These are phyloP conservation scores for Penicillium turbatum DNA, from an alignment of 495 filamentous ascomycete genomes.

Conservation along the genomic window DNA sequence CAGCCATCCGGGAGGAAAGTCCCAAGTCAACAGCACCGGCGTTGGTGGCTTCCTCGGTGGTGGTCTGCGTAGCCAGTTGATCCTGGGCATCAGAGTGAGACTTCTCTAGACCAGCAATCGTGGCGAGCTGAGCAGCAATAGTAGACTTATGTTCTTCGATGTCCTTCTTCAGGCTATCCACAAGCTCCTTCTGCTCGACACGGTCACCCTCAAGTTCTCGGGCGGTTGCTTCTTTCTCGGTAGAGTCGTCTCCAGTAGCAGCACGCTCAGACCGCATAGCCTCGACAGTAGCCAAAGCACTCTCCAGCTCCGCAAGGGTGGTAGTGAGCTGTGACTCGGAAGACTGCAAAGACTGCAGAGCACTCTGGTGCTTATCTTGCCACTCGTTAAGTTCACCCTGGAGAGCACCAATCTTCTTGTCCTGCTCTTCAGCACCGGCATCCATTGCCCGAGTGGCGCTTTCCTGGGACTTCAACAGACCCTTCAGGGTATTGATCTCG, in stretches of 20 bases:
- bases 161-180: conserved; percentile 64
- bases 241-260: conserved; percentile 25
- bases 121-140: conserved; percentile 57
- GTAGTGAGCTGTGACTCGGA: conserved; percentile 69
- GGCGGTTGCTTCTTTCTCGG: conserved; percentile 44
- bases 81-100: conserved; percentile 55
- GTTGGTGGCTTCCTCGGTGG: conserved; percentile 25
- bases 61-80: conserved; percentile 47
- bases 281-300: conserved; percentile 43
- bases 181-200: conserved; percentile 57
- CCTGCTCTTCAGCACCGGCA: conserved; percentile 47
- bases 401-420: conserved; percentile 65
- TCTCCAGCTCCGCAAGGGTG: conserved; percentile 69
- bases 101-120: conserved; percentile 62
- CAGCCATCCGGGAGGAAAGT: conserved; percentile 50
- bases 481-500: conserved; percentile 64
- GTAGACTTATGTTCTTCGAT: conserved; percentile 75
- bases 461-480: conserved; percentile 49
- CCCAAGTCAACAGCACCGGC: conserved; percentile 37
- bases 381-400: conserved; percentile 70
- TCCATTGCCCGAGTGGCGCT: conserved; percentile 41
- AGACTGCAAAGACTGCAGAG: conserved; percentile 65
- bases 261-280: conserved; percentile 44
- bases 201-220: conserved; percentile 50
- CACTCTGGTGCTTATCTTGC: conserved; percentile 68